Conservation (phyloP, 805 yeast genomes). For the Zygoascus flipseniorum region DNA sequence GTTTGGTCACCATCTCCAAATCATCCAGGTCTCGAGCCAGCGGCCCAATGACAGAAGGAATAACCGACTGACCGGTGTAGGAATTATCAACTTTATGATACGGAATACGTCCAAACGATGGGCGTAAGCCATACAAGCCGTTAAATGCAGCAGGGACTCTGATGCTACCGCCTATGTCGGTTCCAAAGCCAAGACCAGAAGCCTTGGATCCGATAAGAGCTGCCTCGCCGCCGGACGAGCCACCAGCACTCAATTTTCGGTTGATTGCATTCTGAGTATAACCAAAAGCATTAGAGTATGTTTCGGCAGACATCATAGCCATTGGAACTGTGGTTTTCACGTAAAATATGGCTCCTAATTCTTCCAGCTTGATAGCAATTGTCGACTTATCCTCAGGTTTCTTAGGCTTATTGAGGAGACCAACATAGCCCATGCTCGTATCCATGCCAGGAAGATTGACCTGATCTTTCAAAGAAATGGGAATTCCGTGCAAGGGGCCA, state of each 20-base stretch:
- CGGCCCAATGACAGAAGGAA: slow-evolving; percentile 44
- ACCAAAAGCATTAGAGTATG: slow-evolving; percentile 38
- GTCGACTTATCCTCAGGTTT: slow-evolving; percentile 21
- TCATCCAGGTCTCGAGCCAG: slow-evolving; percentile 33
- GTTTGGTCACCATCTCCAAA: slow-evolving; percentile 47
- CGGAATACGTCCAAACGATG: slow-evolving; percentile 6
- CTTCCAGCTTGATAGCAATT: slow-evolving; percentile 7
- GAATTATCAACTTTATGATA: slow-evolving; percentile 5
- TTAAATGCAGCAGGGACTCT: slow-evolving; percentile 41
- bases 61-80: slow-evolving; percentile 33
- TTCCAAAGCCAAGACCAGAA: slow-evolving; percentile 44
- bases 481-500: slow-evolving; percentile 63
- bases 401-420: slow-evolving; percentile 32
- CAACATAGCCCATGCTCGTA: slow-evolving; percentile 37
- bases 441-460: slow-evolving; percentile 41
- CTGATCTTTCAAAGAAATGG: slow-evolving; percentile 51
- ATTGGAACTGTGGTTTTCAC: slow-evolving; percentile 48
- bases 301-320: slow-evolving; percentile 43
- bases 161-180: slow-evolving; percentile 48
- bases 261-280: slow-evolving; percentile 40
- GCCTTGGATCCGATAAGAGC: slow-evolving; percentile 39
- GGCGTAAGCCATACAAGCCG: slow-evolving; percentile 23
- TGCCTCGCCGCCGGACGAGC: slow-evolving; percentile 53
- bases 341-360: slow-evolving; percentile 45
- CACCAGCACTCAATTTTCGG: slow-evolving; percentile 41